Conservation (phyloP, 371 early-diverging fungal genomes). For the Haplosporangium sp. region DNA sequence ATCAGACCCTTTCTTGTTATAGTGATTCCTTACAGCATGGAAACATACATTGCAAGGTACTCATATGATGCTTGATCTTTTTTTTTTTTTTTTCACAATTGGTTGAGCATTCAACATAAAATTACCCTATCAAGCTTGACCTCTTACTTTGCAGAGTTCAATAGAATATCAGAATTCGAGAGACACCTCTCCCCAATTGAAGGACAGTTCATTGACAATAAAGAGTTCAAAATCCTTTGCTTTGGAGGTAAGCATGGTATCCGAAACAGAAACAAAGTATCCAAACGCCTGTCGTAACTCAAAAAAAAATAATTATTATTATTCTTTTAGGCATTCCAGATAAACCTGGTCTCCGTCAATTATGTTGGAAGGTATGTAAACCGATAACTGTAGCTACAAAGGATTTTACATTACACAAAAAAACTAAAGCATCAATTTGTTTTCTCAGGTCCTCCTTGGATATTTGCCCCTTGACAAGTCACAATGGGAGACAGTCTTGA, state of each 20-base stretch:
- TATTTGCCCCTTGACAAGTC: constrained; percentile 83
- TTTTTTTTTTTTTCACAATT: no score
- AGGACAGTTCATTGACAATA: constrained; percentile 11
- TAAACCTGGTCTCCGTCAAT: constrained; percentile 72
- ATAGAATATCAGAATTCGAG: constrained; percentile 43
- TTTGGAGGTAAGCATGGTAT: constrained; percentile 33
- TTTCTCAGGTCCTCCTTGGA: constrained; percentile 66
- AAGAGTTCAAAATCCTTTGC: constrained; percentile 43
- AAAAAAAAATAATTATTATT: neutral
- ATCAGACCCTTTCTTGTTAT: neutral
- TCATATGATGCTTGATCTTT: neutral
- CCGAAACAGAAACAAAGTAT: neutral
- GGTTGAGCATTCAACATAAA: neutral
- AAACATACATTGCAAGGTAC: constrained; percentile 51
- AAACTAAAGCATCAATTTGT: neutral
- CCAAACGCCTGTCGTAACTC: neutral
- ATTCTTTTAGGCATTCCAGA: constrained; percentile 76
- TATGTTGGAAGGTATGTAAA: constrained; percentile 73
- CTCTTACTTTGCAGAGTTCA: neutral
- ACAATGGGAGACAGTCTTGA: constrained; percentile 68
- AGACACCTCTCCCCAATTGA: constrained; percentile 19
- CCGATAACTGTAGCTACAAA: no score
- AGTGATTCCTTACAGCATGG: constrained; percentile 22
- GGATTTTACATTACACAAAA: no score
- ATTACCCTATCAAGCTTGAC: neutral